These are phyloP conservation scores for Alisma plantagoaquatica DNA, from an alignment of 106 monocot species.

Conservation along the genomic window DNA sequence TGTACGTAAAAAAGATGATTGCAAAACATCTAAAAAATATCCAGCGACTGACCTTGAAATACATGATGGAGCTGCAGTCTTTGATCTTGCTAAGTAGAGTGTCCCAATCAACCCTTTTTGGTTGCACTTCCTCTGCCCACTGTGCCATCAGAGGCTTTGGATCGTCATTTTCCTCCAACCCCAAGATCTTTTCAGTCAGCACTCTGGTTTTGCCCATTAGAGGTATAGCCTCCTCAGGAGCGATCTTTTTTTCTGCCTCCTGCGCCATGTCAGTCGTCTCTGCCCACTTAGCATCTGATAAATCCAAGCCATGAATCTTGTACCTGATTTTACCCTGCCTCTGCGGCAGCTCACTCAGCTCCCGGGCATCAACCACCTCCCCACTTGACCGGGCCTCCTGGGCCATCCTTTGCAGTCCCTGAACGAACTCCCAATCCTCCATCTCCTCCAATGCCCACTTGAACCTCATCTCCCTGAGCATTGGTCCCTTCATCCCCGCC, in stretches of 20 bases:
- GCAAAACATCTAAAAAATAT: too few relatives aligned
- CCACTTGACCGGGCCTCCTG: constrained; percentile 17
- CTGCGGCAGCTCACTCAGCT: constrained; percentile 30
- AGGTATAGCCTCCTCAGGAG: constrained; percentile 37
- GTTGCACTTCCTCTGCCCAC: constrained; percentile 47
- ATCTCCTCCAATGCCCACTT: constrained; percentile 89
- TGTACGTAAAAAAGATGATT: too few relatives aligned
- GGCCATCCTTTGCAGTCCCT: constrained; percentile 26
- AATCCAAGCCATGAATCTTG: constrained; percentile 73
- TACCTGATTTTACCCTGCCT: constrained; percentile 71
- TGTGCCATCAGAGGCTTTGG: constrained; percentile 28
- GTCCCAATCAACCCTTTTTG: constrained; percentile 73
- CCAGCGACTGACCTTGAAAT: constrained; percentile 87
- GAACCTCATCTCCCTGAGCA: constrained; percentile 77
- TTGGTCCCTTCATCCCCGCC: constrained; percentile 58
- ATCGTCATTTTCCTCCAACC: constrained; percentile 46
- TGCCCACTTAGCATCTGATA: constrained; percentile 62
- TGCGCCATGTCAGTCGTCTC: constrained; percentile 44
- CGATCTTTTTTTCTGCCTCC: constrained; percentile 33
- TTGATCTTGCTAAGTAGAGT: constrained; percentile 68
- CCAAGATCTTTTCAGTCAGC: constrained; percentile 50
- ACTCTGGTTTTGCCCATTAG: constrained; percentile 57
- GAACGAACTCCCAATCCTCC: constrained; percentile 68
- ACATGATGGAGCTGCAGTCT: constrained; percentile 30
- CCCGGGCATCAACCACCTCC: constrained; percentile 4